Base-by-base conservation (phyloP, 2,329 filamentous ascomycete species). In the Penicillium sclerotigenum region DNA sequence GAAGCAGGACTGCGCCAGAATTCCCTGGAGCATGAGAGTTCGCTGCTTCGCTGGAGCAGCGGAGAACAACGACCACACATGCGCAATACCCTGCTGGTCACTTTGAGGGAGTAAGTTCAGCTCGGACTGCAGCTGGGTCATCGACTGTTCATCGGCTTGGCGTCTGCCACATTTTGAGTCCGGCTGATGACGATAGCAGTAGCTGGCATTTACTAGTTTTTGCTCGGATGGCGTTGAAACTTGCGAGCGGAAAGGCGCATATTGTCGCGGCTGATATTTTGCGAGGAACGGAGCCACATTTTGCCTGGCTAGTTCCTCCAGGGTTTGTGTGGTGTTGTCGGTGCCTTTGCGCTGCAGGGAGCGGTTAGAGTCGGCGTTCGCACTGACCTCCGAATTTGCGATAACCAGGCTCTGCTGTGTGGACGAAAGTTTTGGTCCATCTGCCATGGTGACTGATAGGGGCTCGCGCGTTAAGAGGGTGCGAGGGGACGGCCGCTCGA, bases 1-100 rank as follows among this genome's bases (percentile, higher is more conserved):
- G 69, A 99, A 97, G 77, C 94, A 99, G 74, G 93, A 97, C 73
- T 97, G 92, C 0, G 93, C 89, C 59, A 99, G 87, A 67, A 99
- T 93, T 63, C 94, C 94, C 72, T 96, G 91, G 8, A 99, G 83
- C 90, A 99, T 97, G 57, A 99, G 82, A 61, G 96, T 93, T 65
- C 94, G 87, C 69, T 97, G 93, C 71, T 95, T 96, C 10, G 91
- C 84, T 0, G 94, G 94, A 0, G 94, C 92, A 37, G 94, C 94
- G 0, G 93, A 97, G 79, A 99, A 99, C 46, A 97, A 81, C 0
- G 93, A 96, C 94, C 94, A 99, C 54, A 97, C 92, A 68, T 97
- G 93, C 33, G 92, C 91, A 67, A 99, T 97, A 69, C 90, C 92
- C 75, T 97, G 91, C 75, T 96, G 91, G 72, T 99, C 94, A 62